phyloP scores from a whole-genome alignment of 78 protist genomes.

The Dictyostelium brefeldianum region DNA sequence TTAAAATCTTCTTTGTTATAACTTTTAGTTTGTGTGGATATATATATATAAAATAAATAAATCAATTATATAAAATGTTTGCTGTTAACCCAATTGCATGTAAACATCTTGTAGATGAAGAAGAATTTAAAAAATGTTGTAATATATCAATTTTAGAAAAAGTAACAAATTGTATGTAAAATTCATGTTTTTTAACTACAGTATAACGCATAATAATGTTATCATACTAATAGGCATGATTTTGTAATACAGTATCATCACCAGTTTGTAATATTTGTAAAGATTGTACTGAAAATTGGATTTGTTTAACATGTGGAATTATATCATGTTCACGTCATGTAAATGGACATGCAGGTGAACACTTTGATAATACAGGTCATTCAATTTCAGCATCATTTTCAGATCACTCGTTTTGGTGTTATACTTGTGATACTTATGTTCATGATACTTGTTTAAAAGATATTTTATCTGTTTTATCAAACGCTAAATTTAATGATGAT shows the following conservation, averaged over 20 bases:
- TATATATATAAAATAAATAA: too few species aligned
- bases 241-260: not conserved
- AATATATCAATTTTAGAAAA: conserved; percentile 25
- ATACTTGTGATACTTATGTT: conserved; percentile 49
- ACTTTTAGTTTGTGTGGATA: too few species aligned
- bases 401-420: conserved; percentile 72
- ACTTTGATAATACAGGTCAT: conserved; percentile 32
- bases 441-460: not conserved
- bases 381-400: conserved; percentile 62
- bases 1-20: too few species aligned
- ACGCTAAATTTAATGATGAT: not conserved
- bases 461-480: not conserved
- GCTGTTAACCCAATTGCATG: conserved; percentile 55
- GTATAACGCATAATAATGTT: not conserved
- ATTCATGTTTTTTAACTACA: too few species aligned
- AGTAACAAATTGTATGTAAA: conserved; percentile 33
- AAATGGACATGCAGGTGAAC: conserved; percentile 43
- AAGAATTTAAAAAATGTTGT: not conserved
- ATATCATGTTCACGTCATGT: conserved; percentile 71
- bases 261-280: conserved; percentile 29
- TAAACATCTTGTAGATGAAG: conserved; percentile 31
- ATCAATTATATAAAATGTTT: not conserved
- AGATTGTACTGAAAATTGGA: conserved; percentile 72
- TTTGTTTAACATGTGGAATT: conserved; percentile 59
- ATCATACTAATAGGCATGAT: not conserved